Evolutionary conservation across 495 filamentous ascomycete genomes (phyloP), one percentile per base, ranked within the genome.

Genomic region (Thermothielavioides terrestris): DNA sequence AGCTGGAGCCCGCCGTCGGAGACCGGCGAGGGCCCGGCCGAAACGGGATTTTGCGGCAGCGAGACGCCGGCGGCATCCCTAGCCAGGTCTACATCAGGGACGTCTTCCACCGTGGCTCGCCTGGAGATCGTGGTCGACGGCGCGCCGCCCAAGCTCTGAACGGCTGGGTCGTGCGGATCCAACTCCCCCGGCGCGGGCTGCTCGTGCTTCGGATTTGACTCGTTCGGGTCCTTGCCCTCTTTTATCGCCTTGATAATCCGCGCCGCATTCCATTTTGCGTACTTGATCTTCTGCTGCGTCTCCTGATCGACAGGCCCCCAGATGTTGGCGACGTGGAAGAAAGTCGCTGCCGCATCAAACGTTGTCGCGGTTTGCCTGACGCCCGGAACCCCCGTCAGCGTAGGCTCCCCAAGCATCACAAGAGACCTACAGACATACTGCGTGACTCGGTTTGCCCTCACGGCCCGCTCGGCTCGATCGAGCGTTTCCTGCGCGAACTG

Each of bases 401-500:
- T 26, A 12, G 18, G 0, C 22, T 15, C n/a, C n/a, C n/a, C n/a
- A n/a, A n/a, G n/a, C 28, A 31, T 35, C 7, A 30, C 30, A 42
- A 27, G 3, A 8, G 6, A 8, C 4, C 10, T 6, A 8, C 0
- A 12, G 6, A 22, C 77, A 32, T 74, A 92, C 89, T 78, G 83
- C 30, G 92, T 89, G 42, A 86, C 89, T 62, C 83, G 89, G 66
- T 92, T 85, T 36, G 83, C 84, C 44, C 84, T 81, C 59, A 97
- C 79, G 4, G 86, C 81, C 18, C 83, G 79, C 43, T 94, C 86
- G 5, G 86, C 94, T 49, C 88, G 78, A 21, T 84, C 75, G 46
- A 99, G 89, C 11, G 89, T 87, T 61, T 94, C 85, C 53, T 88
- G 71, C 7, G 80, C 90, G 65, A 99, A 99, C 59, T 95, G 86